These are phyloP conservation scores for Alternaria dauci DNA, from an alignment of 2,329 filamentous ascomycete species.

Conservation along the genomic window DNA sequence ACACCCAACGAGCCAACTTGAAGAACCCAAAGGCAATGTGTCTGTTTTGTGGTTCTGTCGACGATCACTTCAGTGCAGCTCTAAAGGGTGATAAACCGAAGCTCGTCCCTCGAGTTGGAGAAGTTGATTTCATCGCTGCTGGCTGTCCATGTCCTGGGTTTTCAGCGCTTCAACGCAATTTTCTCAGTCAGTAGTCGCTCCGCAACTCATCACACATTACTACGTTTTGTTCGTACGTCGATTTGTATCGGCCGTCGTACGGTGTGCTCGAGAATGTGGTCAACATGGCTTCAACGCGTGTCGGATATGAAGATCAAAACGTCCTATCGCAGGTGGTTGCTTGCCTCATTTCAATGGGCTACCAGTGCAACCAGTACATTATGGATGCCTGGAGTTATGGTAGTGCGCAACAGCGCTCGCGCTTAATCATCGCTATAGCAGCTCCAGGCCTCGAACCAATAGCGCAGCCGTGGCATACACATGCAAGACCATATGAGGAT, in stretches of 20 bases:
- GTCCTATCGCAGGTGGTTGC: conserved; percentile 78
- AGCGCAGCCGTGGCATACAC: conserved; percentile 65
- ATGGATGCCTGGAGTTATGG: conserved; percentile 76
- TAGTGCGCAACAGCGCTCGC: conserved; percentile 69
- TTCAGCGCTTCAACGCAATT: conserved; percentile 68
- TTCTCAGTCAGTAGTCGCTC: conserved; percentile 63
- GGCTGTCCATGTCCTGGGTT: conserved; percentile 84
- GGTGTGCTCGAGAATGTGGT: conserved; percentile 80
- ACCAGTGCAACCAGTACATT: conserved; percentile 73
- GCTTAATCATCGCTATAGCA: conserved; percentile 76
- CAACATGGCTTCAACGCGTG: conserved; percentile 65
- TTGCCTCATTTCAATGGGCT: conserved; percentile 76
- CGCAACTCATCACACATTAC: conserved; percentile 81
- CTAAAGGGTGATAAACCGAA: conserved; percentile 57
- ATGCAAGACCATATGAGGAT: conserved; percentile 63
- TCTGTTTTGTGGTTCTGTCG: conserved; percentile 75
- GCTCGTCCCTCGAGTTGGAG: conserved; percentile 65
- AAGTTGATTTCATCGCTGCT: conserved; percentile 73
- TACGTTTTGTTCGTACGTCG: conserved; percentile 76
- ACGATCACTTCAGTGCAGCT: conserved; percentile 68
- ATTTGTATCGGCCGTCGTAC: conserved; percentile 78
- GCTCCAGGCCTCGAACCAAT: conserved; percentile 71
- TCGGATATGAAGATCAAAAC: conserved; percentile 62
- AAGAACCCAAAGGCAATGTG: conserved; percentile 53
- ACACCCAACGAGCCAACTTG: conserved; percentile 76